These are phyloP conservation scores for Solioccasus polychromus DNA, from an alignment of 768 basidiomycete genomes.

Conservation along the genomic window DNA sequence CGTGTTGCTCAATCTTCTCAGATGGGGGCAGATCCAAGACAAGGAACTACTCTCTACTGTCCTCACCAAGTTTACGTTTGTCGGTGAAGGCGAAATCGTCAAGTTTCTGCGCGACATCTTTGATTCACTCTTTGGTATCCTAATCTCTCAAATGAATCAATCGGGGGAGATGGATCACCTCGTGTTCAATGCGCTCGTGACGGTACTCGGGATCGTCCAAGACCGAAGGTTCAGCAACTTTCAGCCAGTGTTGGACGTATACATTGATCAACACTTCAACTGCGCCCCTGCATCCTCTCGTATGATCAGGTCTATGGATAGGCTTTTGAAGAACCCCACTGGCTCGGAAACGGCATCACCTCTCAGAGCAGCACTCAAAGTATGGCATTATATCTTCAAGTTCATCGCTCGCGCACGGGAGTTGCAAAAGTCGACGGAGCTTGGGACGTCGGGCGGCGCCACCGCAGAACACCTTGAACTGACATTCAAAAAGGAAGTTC, in stretches of 20 bases:
- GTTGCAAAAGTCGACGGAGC: conserved; percentile 77
- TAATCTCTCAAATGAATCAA: conserved; percentile 72
- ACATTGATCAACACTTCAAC: conserved; percentile 87
- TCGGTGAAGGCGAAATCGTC: conserved; percentile 91
- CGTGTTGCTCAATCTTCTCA: conserved; percentile 73
- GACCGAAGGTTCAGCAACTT: conserved; percentile 96
- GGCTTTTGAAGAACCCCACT: conserved; percentile 70
- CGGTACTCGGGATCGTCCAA: conserved; percentile 87
- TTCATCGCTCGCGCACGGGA: conserved; percentile 90
- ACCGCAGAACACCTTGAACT: conserved; percentile 84
- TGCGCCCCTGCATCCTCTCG: conserved; percentile 78
- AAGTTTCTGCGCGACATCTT: conserved; percentile 91
- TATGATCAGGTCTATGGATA: conserved; percentile 86
- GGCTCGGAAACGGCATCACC: conserved; percentile 70
- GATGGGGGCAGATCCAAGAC: conserved; percentile 73
- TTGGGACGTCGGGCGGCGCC: conserved; percentile 74
- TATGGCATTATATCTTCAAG: conserved; percentile 96
- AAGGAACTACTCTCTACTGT: conserved; percentile 66
- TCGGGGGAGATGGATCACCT: conserved; percentile 77
- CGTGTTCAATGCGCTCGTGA: conserved; percentile 89
- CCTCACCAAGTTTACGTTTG: conserved; percentile 84
- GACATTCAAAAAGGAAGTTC: conserved; percentile 81
- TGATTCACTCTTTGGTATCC: conserved; percentile 87
- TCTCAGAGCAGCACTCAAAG: conserved; percentile 87
- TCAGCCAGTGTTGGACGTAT: conserved; percentile 88